Evolutionary conservation across 2,329 filamentous ascomycete species (phyloP), one percentile per base, ranked within the genome.

Genomic region (Beauveria sp.): DNA sequence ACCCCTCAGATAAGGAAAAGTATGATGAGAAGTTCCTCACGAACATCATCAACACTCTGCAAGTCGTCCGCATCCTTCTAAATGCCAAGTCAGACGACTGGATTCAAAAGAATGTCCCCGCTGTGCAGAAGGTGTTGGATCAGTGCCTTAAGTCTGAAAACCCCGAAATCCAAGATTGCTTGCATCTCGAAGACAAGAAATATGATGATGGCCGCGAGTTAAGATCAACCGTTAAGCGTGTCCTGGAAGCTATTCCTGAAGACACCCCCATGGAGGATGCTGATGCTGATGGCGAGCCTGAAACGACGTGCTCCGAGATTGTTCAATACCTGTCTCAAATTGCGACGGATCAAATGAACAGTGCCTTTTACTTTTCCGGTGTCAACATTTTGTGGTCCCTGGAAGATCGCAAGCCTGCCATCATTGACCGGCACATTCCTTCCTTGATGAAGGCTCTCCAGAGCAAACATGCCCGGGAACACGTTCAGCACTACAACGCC

Each of bases 371-470:
- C 69, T 85, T 93, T 20, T 91, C 93, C 14, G 92, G 91, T 50
- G 89, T 99, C 72, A 97, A 96, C 71, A 88, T 96, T 26, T 78
- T 99, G 18, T 98, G 93, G 93, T 95, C 91, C 18, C 78, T 99
- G 22, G 91, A 91, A 5, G 86, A 90, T 68, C 88, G 90, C 63
- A 93, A 90, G 69, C 90, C 93, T 1, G 86, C 89, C 16, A 87
- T 95, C 65, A 91, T 99, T 64, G 95, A 99, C 72, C 83, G 90
- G 63, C 95, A 99, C 70, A 92, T 98, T 60, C 79, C 84, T 3
- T 86, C 88, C 30, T 80, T 99, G 49, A 96, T 99, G 89, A 97
- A 96, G 74, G 91, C 91, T 0, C 83, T 99, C 67, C 93, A 96
- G 67, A 85, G 86, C 55, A 97, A 97, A 75, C 84, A 99, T 66